Evolutionary conservation across 2,329 filamentous ascomycete genomes (phyloP).

Genomic region (Teratosphaeria epicoccoides): DNA sequence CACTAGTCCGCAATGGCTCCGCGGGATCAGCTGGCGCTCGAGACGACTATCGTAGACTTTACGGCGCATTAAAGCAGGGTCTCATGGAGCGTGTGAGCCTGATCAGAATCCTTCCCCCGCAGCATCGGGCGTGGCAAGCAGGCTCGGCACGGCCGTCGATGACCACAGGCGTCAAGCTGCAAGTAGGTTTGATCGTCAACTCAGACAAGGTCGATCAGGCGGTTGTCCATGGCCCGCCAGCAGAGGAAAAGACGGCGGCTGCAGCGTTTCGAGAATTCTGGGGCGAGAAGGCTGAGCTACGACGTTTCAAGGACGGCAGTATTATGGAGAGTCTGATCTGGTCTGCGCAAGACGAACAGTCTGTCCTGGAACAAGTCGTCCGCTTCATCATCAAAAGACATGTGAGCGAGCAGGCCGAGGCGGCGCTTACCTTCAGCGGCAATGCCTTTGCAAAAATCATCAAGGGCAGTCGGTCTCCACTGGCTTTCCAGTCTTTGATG

Average conservation of each 20-base stretch:
- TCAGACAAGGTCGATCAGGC: constrained; percentile 59
- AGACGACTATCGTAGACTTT: constrained; percentile 37
- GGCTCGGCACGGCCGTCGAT: constrained; percentile 18
- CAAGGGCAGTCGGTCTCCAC: constrained; percentile 25
- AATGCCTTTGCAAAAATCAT: constrained; percentile 39
- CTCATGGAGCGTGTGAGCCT: constrained; percentile 64
- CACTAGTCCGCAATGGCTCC: neutral
- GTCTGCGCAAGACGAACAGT: constrained; percentile 50
- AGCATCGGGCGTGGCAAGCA: constrained; percentile 26
- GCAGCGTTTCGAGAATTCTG: constrained; percentile 80
- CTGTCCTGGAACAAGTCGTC: constrained; percentile 71
- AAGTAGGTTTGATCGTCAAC: constrained; percentile 62
- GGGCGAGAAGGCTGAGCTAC: constrained; percentile 85
- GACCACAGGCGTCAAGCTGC: constrained; percentile 32
- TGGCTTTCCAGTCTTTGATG: constrained; percentile 57
- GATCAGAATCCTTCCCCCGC: constrained; percentile 39
- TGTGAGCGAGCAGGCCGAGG: constrained; percentile 48
- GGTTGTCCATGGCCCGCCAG: constrained; percentile 78
- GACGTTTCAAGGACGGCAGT: constrained; percentile 89
- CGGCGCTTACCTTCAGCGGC: constrained; percentile 32
- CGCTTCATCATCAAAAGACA: constrained; percentile 60
- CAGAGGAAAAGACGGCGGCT: constrained; percentile 75
- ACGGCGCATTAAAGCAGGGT: constrained; percentile 57
- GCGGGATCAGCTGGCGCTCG: constrained; percentile 5
- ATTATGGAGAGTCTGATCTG: constrained; percentile 90